A percentile compares a stretch with the other conserved stretches of the same genome.
Conservation (phyloP, 768 basidiomycete species). For the Russula sp. region DNA sequence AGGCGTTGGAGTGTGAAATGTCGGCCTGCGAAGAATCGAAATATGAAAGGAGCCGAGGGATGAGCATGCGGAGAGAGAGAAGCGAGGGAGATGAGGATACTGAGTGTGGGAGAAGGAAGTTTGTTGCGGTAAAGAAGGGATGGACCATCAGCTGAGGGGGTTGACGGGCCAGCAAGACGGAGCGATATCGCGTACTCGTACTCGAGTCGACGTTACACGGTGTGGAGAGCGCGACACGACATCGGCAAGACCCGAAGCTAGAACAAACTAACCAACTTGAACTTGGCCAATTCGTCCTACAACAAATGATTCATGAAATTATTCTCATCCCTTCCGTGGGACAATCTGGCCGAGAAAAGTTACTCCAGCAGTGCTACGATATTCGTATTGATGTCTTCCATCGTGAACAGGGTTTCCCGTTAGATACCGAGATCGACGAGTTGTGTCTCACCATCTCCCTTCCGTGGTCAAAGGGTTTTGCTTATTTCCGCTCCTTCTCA, state of each 20-base stretch:
- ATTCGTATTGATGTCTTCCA: conserved; percentile 57
- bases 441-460: conserved; percentile 31
- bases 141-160: conserved; percentile 20
- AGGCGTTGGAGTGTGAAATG: conserved; percentile 4
- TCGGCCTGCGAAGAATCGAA: neutral
- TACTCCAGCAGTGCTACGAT: conserved; percentile 61
- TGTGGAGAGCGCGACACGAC: no score
- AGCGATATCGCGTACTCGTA: no score
- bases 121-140: conserved; percentile 15
- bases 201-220: no score
- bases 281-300: no score
- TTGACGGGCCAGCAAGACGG: neutral
- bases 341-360: conserved; percentile 35
- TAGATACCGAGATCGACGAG: conserved; percentile 74
- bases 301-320: conserved; percentile 44
- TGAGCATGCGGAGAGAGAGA: conserved; percentile 1
- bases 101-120: conserved; percentile 19
- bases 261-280: no score
- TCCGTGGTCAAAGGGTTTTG: neutral
- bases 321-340: conserved; percentile 39
- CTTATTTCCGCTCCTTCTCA: conserved; percentile 30
- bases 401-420: conserved; percentile 62
- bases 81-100: conserved; percentile 11
- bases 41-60: conserved; percentile 4
- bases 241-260: conserved; percentile 4